A percentile compares a stretch with the other conserved stretches of the same genome.
Evolutionary conservation across 2,329 filamentous ascomycete species (phyloP).

Genomic region (Truncatella angustata): DNA sequence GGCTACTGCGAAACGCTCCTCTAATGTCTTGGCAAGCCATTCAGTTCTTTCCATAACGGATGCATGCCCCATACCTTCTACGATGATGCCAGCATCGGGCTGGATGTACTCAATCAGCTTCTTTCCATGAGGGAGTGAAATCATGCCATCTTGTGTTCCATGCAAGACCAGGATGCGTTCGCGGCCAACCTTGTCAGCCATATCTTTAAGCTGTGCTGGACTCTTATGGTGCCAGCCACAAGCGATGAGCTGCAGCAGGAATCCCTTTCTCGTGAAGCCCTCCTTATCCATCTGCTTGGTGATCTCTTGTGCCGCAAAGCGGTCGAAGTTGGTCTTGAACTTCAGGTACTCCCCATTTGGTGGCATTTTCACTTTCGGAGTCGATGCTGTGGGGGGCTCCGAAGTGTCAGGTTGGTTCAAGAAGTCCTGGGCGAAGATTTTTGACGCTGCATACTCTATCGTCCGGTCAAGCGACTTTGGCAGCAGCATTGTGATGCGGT

Average conservation of each 20-base stretch:
- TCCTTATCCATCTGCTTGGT: conserved; percentile 63
- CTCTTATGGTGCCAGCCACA: conserved; percentile 79
- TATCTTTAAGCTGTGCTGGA: conserved; percentile 58
- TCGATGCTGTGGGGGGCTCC: conserved; percentile 42
- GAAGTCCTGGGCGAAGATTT: conserved; percentile 66
- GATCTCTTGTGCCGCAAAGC: conserved; percentile 78
- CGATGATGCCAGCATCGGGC: conserved; percentile 60
- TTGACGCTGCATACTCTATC: conserved; percentile 61
- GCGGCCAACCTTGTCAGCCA: conserved; percentile 69
- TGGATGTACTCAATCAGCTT: conserved; percentile 64
- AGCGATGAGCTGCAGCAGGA: conserved; percentile 75
- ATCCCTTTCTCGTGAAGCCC: conserved; percentile 64
- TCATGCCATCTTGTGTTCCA: conserved; percentile 75
- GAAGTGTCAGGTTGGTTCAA: conserved; percentile 59
- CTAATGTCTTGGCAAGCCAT: conserved; percentile 67
- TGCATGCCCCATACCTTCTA: conserved; percentile 75
- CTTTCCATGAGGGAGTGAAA: conserved; percentile 67
- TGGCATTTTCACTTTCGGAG: conserved; percentile 36
- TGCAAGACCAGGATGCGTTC: conserved; percentile 76
- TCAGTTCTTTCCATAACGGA: conserved; percentile 67
- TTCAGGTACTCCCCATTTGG: conserved; percentile 37
- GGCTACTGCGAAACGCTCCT: conserved; percentile 42
- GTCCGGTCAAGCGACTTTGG: conserved; percentile 70
- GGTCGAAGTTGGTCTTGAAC: conserved; percentile 77
- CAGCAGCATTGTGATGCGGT: conserved; percentile 55